Evolutionary conservation across 139 green algal species (phyloP).

Genomic region (Chlamydomonas urium): DNA sequence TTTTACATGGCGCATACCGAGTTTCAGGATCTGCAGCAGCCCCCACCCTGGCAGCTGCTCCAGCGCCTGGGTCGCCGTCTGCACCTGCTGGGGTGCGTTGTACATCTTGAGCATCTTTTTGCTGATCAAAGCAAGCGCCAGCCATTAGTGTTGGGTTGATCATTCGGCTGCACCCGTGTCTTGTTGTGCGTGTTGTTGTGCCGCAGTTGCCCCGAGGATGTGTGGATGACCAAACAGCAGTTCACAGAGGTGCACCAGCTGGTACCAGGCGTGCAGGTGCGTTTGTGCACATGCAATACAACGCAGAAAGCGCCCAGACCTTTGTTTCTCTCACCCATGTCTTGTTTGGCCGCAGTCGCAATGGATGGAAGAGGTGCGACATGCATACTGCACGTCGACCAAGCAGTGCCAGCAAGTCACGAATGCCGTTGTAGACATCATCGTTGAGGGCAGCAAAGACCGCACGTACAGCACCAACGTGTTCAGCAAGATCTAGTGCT

Average conservation of each 20-base stretch:
- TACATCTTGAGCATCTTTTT: neutral
- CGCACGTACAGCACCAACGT: too few relatives aligned
- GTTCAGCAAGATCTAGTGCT: too few relatives aligned
- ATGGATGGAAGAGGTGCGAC: neutral
- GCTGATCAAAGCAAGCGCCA: neutral
- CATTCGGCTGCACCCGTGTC: too few relatives aligned
- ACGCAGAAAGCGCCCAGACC: too few relatives aligned
- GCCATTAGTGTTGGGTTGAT: too few relatives aligned
- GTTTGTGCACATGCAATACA: too few relatives aligned
- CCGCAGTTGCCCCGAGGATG: constrained; percentile 16
- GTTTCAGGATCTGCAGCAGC: constrained; percentile 20
- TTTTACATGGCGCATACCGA: constrained; percentile 31
- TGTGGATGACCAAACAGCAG: constrained; percentile 19
- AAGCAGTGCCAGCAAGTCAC: neutral
- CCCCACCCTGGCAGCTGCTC: constrained; percentile 9
- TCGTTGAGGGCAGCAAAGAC: neutral
- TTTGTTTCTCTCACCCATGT: too few relatives aligned
- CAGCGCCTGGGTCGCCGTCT: neutral
- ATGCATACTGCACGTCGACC: constrained; percentile 4
- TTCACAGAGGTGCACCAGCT: constrained; percentile 3
- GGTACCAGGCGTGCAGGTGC: constrained; percentile 27
- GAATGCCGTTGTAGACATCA: neutral
- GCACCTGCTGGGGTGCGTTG: constrained; percentile 20
- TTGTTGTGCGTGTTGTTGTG: too few relatives aligned
- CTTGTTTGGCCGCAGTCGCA: neutral